A percentile compares a stretch with the other conserved stretches of the same genome.
These are phyloP conservation scores for Aurinia saxatilis DNA, from an alignment of 345 rosid species.

Conservation along the genomic window DNA sequence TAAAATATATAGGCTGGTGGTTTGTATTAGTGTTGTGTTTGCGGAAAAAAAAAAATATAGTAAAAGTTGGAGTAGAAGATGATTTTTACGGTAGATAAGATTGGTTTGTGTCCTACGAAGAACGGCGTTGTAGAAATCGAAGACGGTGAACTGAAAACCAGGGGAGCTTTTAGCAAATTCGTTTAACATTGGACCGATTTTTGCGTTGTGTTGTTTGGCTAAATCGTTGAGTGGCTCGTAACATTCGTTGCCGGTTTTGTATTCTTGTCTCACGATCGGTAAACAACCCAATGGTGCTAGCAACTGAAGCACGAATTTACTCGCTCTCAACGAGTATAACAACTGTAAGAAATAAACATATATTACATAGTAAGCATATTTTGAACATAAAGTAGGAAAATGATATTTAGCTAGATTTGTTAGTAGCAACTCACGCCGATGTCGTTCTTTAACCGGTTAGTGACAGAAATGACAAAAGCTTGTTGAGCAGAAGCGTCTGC, in stretches of 20 bases:
- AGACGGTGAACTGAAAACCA: constrained; percentile 22
- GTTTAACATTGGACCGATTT: constrained; percentile 7
- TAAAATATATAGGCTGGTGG: no score
- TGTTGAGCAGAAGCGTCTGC: constrained; percentile 17
- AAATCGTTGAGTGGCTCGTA: neutral
- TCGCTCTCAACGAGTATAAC: constrained; percentile 7
- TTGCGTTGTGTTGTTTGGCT: constrained; percentile 26
- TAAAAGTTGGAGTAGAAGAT: neutral
- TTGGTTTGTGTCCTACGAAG: neutral
- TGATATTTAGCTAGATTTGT: neutral
- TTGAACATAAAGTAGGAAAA: neutral
- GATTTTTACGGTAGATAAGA: neutral
- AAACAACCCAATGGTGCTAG: constrained; percentile 28
- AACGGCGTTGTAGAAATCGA: constrained; percentile 20
- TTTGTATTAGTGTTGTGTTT: no score
- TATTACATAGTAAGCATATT: neutral
- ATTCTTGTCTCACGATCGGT: constrained; percentile 16
- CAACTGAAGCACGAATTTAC: constrained; percentile 2
- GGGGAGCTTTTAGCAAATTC: neutral
- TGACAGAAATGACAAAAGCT: constrained; percentile 18
- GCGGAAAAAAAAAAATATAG: no score
- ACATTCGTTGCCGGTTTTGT: constrained; percentile 2
- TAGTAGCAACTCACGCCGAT: constrained; percentile 9
- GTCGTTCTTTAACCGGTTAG: constrained; percentile 2
- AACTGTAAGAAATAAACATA: neutral